Evolutionary conservation across 208 protist species (phyloP).

Genomic region (Porcisia deanei): DNA sequence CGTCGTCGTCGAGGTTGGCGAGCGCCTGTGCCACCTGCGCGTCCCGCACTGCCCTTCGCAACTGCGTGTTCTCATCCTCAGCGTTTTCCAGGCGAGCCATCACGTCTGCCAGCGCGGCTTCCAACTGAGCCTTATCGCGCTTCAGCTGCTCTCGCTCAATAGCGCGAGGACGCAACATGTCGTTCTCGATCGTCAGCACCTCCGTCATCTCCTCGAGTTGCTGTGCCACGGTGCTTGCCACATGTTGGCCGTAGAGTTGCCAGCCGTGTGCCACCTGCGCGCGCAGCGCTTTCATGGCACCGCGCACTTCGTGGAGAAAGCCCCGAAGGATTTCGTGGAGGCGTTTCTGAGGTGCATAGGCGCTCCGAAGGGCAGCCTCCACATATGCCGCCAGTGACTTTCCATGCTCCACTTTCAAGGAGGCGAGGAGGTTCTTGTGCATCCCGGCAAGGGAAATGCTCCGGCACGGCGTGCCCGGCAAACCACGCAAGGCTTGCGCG

Average conservation of each 20-base stretch:
- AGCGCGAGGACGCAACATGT: constrained; percentile 43
- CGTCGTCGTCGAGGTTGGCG: constrained; percentile 3
- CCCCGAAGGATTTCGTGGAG: constrained; percentile 75
- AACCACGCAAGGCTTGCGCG: constrained; percentile 11
- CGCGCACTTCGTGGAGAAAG: constrained; percentile 54
- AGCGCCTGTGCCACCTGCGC: constrained; percentile 34
- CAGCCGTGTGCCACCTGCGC: constrained; percentile 68
- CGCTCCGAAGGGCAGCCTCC: constrained; percentile 16
- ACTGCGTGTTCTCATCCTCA: constrained; percentile 28
- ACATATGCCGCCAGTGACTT: constrained; percentile 34
- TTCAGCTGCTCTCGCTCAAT: constrained; percentile 40
- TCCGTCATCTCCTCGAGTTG: constrained; percentile 24
- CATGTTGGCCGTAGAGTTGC: constrained; percentile 44
- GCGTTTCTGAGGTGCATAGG: constrained; percentile 26
- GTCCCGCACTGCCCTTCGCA: constrained; percentile 45
- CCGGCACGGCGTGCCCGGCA: constrained; percentile 2
- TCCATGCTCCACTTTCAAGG: constrained; percentile 51
- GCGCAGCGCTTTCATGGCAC: constrained; percentile 51
- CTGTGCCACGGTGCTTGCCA: constrained; percentile 24
- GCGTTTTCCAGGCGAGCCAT: constrained; percentile 15
- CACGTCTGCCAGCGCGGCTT: constrained; percentile 17
- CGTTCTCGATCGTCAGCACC: constrained; percentile 36
- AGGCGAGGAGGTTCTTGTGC: constrained; percentile 38
- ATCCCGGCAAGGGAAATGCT: constrained; percentile 12
- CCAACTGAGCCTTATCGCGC: constrained; percentile 33